phyloP scores from a whole-genome alignment of 192 early-diverging fungal species.

The Chytriomyces hyalinus region DNA sequence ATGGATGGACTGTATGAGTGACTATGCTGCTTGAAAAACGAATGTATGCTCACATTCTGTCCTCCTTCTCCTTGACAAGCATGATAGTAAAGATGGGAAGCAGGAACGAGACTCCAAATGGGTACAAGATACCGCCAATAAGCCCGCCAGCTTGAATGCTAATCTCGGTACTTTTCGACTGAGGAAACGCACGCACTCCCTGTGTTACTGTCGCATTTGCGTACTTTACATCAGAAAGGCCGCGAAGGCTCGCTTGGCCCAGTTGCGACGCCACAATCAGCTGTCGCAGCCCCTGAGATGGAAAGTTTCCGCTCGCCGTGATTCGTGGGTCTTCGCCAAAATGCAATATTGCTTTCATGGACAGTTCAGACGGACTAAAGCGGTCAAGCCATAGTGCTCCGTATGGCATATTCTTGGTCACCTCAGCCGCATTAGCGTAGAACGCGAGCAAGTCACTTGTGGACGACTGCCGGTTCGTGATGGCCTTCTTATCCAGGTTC shows the following conservation, averaged over 20 bases:
- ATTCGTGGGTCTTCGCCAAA: conserved; percentile 56
- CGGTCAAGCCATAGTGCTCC: conserved; percentile 59
- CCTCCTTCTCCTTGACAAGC: conserved; percentile 76
- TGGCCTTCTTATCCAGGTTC: conserved; percentile 39
- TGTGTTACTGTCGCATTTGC: conserved; percentile 64
- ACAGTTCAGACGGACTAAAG: conserved; percentile 46
- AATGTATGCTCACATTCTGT: conserved; percentile 48
- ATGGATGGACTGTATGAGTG: neutral
- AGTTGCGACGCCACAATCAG: conserved; percentile 53
- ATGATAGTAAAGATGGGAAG: conserved; percentile 72
- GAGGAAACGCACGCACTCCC: conserved; percentile 68
- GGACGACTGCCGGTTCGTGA: conserved; percentile 10
- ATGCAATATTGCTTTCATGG: conserved; percentile 42
- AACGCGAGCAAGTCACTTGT: conserved; percentile 24
- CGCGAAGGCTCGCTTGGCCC: conserved; percentile 46
- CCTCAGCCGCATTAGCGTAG: conserved; percentile 18
- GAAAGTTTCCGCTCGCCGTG: conserved; percentile 53
- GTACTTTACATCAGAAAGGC: conserved; percentile 32
- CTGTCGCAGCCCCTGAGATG: conserved; percentile 57
- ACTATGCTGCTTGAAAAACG: neutral
- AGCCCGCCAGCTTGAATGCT: conserved; percentile 60
- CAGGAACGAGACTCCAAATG: conserved; percentile 77
- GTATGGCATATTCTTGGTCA: conserved; percentile 60
- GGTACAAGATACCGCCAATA: conserved; percentile 72
- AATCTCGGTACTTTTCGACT: conserved; percentile 47